These are phyloP conservation scores for Austroboletus niveus DNA, from an alignment of 1,284 basidiomycete species.

Conservation along the genomic window DNA sequence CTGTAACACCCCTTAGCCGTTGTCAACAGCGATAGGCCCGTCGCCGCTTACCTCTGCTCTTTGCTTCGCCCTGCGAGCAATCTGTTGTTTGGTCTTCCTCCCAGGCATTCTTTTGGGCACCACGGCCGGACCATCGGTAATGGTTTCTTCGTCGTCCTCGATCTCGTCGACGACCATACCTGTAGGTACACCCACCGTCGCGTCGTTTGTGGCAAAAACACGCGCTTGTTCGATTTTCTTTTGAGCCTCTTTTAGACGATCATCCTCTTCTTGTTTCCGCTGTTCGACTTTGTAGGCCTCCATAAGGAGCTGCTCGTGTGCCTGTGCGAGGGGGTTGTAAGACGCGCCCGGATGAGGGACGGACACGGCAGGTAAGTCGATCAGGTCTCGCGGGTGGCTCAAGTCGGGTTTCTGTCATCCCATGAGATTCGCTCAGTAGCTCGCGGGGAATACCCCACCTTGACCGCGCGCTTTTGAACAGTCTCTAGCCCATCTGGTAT, in stretches of 20 bases:
- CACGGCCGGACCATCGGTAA: conserved; percentile 26
- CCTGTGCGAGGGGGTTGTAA: conserved; percentile 86
- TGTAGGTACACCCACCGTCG: conserved; percentile 29
- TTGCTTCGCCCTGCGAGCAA: conserved; percentile 57
- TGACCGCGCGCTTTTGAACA: conserved; percentile 45
- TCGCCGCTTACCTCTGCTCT: conserved; percentile 55
- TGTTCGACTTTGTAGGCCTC: conserved; percentile 71
- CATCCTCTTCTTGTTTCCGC: conserved; percentile 52
- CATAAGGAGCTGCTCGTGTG: conserved; percentile 75
- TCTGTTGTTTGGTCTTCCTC: conserved; percentile 76
- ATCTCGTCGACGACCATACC: conserved; percentile 65
- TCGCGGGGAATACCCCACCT: conserved; percentile 37
- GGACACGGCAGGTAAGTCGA: conserved; percentile 64
- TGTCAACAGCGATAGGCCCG: neutral
- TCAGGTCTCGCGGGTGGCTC: conserved; percentile 49
- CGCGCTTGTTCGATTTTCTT: conserved; percentile 53
- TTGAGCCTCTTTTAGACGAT: conserved; percentile 54
- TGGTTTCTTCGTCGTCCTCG: conserved; percentile 39
- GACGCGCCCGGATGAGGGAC: conserved; percentile 85
- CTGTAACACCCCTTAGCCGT: conserved; percentile 33
- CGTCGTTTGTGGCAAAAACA: conserved; percentile 26
- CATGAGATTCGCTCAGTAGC: neutral
- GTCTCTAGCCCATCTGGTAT: conserved; percentile 43
- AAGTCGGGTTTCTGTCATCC: conserved; percentile 45
- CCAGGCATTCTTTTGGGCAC: conserved; percentile 47